These are phyloP conservation scores for Cercospora brassicicola DNA, from an alignment of 2,329 filamentous ascomycete species.

Conservation along the genomic window DNA sequence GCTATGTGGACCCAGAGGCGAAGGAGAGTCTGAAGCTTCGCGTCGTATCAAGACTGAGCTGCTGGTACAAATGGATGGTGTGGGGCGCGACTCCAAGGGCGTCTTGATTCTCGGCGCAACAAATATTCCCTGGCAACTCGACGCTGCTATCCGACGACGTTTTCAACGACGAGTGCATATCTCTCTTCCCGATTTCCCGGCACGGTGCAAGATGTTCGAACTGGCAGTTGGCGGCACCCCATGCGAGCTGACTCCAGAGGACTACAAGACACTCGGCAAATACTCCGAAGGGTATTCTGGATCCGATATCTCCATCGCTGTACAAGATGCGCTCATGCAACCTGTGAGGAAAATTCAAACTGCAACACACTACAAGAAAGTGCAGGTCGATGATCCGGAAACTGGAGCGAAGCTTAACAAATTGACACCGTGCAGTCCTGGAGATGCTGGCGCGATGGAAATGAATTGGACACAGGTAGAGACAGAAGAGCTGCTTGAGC, in stretches of 20 bases:
- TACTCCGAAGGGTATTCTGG: slow-evolving; percentile 93
- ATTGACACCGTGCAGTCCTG: slow-evolving; percentile 89
- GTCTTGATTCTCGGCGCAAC: slow-evolving; percentile 94
- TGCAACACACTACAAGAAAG: slow-evolving; percentile 95
- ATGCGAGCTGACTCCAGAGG: slow-evolving; percentile 73
- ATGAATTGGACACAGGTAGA: slow-evolving; percentile 92
- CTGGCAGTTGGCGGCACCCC: slow-evolving; percentile 90
- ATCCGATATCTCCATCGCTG: slow-evolving; percentile 91
- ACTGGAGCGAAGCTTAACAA: slow-evolving; percentile 43
- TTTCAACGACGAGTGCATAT: slow-evolving; percentile 98
- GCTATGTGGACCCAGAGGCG: slow-evolving; percentile 84
- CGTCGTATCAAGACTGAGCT: slow-evolving; percentile 98
- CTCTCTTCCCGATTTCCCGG: slow-evolving; percentile 80
- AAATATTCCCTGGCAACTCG: slow-evolving; percentile 98
- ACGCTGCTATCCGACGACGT: slow-evolving; percentile 89
- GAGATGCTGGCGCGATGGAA: slow-evolving; percentile 79
- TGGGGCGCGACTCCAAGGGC: slow-evolving; percentile 90
- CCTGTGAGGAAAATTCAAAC: slow-evolving; percentile 95
- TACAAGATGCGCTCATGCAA: slow-evolving; percentile 96
- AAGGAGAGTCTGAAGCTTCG: slow-evolving; percentile 97
- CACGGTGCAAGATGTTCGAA: slow-evolving; percentile 93
- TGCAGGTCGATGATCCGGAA: slow-evolving; percentile 61
- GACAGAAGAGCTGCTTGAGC: slow-evolving; percentile 80
- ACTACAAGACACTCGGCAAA: slow-evolving; percentile 77
- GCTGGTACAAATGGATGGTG: slow-evolving; percentile 98